Base-by-base conservation (phyloP, 2,329 filamentous ascomycete genomes). In the Bipolaris victoriae region DNA sequence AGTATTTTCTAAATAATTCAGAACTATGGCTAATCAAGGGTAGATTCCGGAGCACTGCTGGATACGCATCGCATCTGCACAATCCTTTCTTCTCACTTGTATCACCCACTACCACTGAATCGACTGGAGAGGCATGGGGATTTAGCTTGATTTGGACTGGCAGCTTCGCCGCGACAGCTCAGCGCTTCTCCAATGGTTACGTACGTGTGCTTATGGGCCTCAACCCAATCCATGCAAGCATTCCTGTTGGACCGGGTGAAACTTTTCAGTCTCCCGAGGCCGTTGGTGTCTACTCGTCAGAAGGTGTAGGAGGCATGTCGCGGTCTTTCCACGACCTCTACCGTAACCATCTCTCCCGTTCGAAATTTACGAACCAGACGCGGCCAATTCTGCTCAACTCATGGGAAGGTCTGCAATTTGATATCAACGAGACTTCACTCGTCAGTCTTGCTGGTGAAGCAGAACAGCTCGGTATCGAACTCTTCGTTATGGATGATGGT, bases 401-500 rank as follows among this genome's bases (percentile, higher is more conserved):
- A 36, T 89, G 87, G 87, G 87, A 89, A 67, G 86, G 86, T 0
- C 76, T 88, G 0, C 79, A 79, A 13, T 88, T 86, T 63, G 73
- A 87, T 61, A 84, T 82, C 69, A 85, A 88, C 62, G 76, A 84
- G 47, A 82, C 77, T 13, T 83, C 79, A 0, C 81, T 89, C 31
- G 81, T 85, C 29, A 76, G 78, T 0, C 77, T 89, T 0, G 86
- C 86, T 0, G 66, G 82, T 39, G 80, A 86, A 60, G 81, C 86
- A 0, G 85, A 86, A 0, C 79, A 80, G 2, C 77, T 89, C 1
- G 87, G 87, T 1, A 80, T 84, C n/a, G 82, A 83, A 60, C 79
- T 89, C 0, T 86, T 89, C 43, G 87, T 89, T 0, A 81, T 86
- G 45, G 87, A 89, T 41, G 87, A 89, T 56, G 87, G 87, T 3